Conservation (phyloP, 1,284 basidiomycete species). For the Cutaneotrichosporon curvatum region DNA sequence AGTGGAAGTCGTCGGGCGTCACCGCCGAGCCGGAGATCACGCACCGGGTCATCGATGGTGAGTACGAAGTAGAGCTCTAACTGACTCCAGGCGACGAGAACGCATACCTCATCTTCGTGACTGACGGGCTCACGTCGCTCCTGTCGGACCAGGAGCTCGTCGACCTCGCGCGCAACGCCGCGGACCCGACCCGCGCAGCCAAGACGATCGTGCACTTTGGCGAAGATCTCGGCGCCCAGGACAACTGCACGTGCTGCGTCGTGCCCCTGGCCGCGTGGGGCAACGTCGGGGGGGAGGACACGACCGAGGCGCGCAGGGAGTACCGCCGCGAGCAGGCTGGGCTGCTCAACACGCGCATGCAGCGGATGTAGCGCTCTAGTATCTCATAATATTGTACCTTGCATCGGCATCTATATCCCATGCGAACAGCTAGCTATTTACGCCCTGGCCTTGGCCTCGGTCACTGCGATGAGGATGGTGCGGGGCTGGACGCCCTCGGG, state of each 20-base stretch:
- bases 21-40: constrained; percentile 93
- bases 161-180: constrained; percentile 70
- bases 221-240: constrained; percentile 81
- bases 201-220: constrained; percentile 76
- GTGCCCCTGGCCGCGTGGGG: constrained; percentile 91
- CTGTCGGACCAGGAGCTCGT: constrained; percentile 91
- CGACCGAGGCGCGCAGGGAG: constrained; percentile 70
- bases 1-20: constrained; percentile 82
- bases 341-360: constrained; percentile 42
- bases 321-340: constrained; percentile 66
- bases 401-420: background rate
- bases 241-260: constrained; percentile 89
- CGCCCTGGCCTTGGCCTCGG: too few species aligned
- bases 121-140: constrained; percentile 85
- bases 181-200: constrained; percentile 72
- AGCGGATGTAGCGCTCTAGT: constrained; percentile 35
- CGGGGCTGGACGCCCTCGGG: background rate
- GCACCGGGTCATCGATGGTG: constrained; percentile 62
- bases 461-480: too few species aligned
- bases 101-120: constrained; percentile 72
- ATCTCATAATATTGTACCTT: background rate
- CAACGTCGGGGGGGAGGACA: constrained; percentile 61
- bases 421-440: too few species aligned
- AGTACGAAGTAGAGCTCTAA: constrained; percentile 46
- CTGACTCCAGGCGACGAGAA: constrained; percentile 55